Conservation (phyloP, 2,329 filamentous ascomycete species). For the Tricladium varicosporioides region DNA sequence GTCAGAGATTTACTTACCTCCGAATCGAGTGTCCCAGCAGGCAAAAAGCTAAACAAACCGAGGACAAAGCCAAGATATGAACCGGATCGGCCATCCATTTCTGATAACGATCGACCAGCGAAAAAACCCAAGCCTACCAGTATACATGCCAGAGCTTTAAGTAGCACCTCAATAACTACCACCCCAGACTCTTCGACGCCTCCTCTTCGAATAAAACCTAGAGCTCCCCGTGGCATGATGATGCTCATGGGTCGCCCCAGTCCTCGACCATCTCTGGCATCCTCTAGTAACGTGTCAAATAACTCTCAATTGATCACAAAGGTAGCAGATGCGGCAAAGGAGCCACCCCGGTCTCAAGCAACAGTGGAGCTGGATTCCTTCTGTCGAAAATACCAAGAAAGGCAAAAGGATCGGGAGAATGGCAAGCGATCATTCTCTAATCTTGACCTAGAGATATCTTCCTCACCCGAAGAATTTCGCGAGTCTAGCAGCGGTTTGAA, state of each 20-base stretch:
- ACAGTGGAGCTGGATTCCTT: conserved; percentile 19
- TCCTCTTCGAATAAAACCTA: conserved; percentile 30
- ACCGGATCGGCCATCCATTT: neutral
- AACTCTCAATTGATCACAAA: neutral
- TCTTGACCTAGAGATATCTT: conserved; percentile 9
- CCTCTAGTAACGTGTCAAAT: neutral
- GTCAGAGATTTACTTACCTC: too few species aligned
- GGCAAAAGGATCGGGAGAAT: conserved; percentile 16
- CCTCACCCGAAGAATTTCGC: neutral
- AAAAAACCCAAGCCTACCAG: neutral
- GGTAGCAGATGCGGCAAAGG: neutral
- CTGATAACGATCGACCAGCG: too few species aligned
- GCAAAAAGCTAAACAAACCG: too few species aligned
- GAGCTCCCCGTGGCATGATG: conserved; percentile 30
- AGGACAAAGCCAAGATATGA: too few species aligned
- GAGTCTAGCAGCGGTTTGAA: neutral
- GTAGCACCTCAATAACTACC: neutral
- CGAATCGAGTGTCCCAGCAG: too few species aligned
- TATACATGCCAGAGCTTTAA: neutral
- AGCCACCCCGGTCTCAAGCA: conserved; percentile 20
- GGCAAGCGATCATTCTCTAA: conserved; percentile 6
- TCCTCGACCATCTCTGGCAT: conserved; percentile 9
- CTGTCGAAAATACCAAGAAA: conserved; percentile 18
- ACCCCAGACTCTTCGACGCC: conserved; percentile 18
- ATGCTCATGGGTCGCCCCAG: conserved; percentile 29